These are phyloP conservation scores for Bipolaris victoriae DNA, from an alignment of 2,329 filamentous ascomycete species.

Conservation along the genomic window DNA sequence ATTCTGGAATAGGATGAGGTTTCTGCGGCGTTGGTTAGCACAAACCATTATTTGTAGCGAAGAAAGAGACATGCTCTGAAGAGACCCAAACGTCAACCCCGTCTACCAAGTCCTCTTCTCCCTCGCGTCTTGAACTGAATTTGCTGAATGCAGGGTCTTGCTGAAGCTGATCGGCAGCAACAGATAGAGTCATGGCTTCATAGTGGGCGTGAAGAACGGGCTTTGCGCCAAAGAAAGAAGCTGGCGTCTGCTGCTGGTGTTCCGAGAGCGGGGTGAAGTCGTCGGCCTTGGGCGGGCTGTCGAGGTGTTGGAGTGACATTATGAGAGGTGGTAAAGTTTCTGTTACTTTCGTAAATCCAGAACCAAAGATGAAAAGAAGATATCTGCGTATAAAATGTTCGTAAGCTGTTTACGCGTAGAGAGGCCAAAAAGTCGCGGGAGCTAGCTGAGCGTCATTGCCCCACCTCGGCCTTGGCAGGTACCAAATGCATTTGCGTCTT, in stretches of 20 bases:
- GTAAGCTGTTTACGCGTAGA: conserved; percentile 5
- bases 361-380: background rate
- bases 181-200: conserved; percentile 62
- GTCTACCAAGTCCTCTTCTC: conserved; percentile 41
- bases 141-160: conserved; percentile 54
- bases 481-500: conserved; percentile 5
- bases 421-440: conserved; percentile 31
- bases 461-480: conserved; percentile 19
- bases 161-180: conserved; percentile 62
- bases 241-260: conserved; percentile 74
- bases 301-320: conserved; percentile 59
- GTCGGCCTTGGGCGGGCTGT: conserved; percentile 60
- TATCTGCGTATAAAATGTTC: background rate
- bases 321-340: background rate
- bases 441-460: conserved; percentile 22
- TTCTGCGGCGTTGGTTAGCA: conserved; percentile 42
- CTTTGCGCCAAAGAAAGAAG: conserved; percentile 73
- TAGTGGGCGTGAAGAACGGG: conserved; percentile 72
- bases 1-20: conserved; percentile 68
- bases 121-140: conserved; percentile 48
- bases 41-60: background rate
- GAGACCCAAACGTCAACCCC: conserved; percentile 57
- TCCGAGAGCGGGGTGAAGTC: conserved; percentile 71
- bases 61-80: conserved; percentile 47
- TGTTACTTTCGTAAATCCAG: background rate